Conservation (phyloP, 148 eudicot species). For the Cornus controversa region DNA sequence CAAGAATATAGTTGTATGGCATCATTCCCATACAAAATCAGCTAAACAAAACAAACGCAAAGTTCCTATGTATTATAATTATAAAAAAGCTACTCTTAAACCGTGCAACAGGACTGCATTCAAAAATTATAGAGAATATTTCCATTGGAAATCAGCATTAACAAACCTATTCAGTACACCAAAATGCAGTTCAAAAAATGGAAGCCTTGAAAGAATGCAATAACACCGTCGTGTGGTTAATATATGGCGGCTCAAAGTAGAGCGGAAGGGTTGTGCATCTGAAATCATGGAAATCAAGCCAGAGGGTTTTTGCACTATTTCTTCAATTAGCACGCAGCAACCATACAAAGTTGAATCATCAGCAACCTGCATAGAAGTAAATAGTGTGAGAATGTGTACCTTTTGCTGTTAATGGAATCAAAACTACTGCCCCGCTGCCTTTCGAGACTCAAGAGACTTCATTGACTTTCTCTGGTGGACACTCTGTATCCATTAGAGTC, state of each 20-base stretch:
- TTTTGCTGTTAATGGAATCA: too few species aligned
- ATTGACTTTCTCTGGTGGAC: too few species aligned
- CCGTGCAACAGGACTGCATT: background rate
- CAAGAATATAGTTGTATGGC: background rate
- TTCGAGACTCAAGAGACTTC: too few species aligned
- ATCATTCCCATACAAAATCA: background rate
- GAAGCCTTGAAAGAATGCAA: constrained; percentile 89
- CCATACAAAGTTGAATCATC: constrained; percentile 91
- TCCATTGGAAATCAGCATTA: background rate
- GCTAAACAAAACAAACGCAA: background rate
- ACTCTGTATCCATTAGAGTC: too few species aligned
- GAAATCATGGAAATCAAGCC: constrained; percentile 75
- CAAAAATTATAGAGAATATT: background rate
- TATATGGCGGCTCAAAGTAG: constrained; percentile 64
- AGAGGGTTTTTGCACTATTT: constrained; percentile 78
- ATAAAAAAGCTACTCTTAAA: background rate
- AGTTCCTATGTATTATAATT: background rate
- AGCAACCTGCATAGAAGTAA: constrained; percentile 57
- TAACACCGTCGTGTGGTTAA: constrained; percentile 91
- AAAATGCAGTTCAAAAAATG: constrained; percentile 89
- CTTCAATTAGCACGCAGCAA: constrained; percentile 89
- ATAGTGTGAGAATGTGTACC: constrained; percentile 14
- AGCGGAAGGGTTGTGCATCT: constrained; percentile 48
- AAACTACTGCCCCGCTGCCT: too few species aligned
- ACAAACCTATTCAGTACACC: constrained; percentile 82